Base-by-base conservation (phyloP, 1,139 yeast genomes). In the Taphrina wiesneri region DNA sequence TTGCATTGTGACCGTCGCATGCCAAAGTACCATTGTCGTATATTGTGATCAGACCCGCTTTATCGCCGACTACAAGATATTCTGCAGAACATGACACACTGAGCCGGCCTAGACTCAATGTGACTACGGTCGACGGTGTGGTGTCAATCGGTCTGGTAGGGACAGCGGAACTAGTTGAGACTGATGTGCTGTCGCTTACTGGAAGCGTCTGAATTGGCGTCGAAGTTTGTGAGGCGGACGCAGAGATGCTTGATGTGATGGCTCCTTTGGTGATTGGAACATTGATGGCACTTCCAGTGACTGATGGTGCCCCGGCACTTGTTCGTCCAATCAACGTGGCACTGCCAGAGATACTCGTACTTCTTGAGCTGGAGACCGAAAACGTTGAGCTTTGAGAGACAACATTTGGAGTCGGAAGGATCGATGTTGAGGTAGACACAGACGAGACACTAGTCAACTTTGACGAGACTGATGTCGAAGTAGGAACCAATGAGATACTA, bases 401-500 rank as follows among this genome's bases (percentile, higher is more conserved):
- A 1, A 19, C 19, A n/a, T 19, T 39, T 7, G n/a, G 15, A 13
- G 43, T 15, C 19, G 43, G 6, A 13, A 6, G 13, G 15, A n/a
- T n/a, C 7, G 17, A 13, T 39, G 43, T 9, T 13, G 43, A n/a
- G 13, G 43, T 39, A 15, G 19, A 13, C 19, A 19, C 17, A 7
- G 43, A 39, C 5, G 36, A 32, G 36, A 4, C 6, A 32, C 15
- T 32, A 11, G 36, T 32, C n/a, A 19, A 39, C n/a, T n/a, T 19
- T 39, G 43, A 39, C 19, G 15, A n/a, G n/a, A n/a, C n/a, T n/a
- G n/a, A 13, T 13, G 43, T 39, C n/a, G 43, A 39, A n/a, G 43
- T 39, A n/a, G 19, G 19, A 7, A 39, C 43, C 2, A n/a, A 15
- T n/a, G 43, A 39, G n/a, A 19, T 39, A 91, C 77, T 86, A 91